These are phyloP conservation scores for Sugiyamaella neomexicana DNA, from an alignment of 1,139 yeast genomes.

Conservation along the genomic window DNA sequence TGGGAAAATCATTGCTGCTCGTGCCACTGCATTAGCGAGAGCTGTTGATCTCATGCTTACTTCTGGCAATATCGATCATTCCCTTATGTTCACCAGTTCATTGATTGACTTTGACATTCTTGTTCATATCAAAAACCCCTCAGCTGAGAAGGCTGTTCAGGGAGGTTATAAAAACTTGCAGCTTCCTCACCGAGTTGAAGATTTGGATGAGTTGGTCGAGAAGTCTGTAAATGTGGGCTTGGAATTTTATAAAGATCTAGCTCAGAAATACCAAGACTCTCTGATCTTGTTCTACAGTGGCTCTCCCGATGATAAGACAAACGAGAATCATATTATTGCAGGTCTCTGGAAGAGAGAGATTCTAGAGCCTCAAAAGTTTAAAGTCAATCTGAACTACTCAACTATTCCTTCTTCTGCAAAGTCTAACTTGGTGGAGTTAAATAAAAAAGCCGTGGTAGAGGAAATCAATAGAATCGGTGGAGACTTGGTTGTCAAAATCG, in stretches of 20 bases:
- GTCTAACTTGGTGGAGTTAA: slow-evolving; percentile 51
- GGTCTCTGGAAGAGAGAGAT: slow-evolving; percentile 78
- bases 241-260: slow-evolving; percentile 37
- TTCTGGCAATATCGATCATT: slow-evolving; percentile 44
- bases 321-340: slow-evolving; percentile 51
- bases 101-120: slow-evolving; percentile 81
- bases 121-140: slow-evolving; percentile 54
- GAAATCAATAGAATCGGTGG: slow-evolving; percentile 80
- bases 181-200: slow-evolving; percentile 48
- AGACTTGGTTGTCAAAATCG: slow-evolving; percentile 45
- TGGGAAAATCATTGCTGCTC: slow-evolving; percentile 60
- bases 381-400: slow-evolving; percentile 76
- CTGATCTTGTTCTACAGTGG: slow-evolving; percentile 56
- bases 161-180: slow-evolving; percentile 20
- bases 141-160: slow-evolving; percentile 32
- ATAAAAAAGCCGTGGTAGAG: slow-evolving; percentile 69
- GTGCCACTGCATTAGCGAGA: slow-evolving; percentile 84
- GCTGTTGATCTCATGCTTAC: slow-evolving; percentile 63
- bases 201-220: slow-evolving; percentile 46
- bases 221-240: slow-evolving; percentile 30
- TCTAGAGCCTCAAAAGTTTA: slow-evolving; percentile 57
- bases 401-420: slow-evolving; percentile 57
- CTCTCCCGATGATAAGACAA: slow-evolving; percentile 24
- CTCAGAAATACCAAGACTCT: slow-evolving; percentile 46
- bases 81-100: slow-evolving; percentile 71